Base-by-base conservation (phyloP, 495 filamentous ascomycete species). In the Ramalina peruviana region DNA sequence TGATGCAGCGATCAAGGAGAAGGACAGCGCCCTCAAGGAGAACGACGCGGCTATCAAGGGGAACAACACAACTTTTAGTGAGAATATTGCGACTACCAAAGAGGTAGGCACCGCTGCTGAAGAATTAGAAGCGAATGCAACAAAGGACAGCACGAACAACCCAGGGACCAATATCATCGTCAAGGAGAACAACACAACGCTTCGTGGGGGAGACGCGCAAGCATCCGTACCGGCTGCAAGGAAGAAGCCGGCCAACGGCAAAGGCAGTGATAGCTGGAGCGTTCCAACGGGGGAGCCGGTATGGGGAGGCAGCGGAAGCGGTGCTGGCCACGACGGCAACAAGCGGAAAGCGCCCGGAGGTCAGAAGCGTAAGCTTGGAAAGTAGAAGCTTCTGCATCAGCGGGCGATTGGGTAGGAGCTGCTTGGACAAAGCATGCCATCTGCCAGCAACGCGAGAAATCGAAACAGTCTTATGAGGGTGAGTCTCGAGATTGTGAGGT, bases 251-350 rank as follows among this genome's bases (percentile, higher is more conserved):
- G 26, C 17, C n/a, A 27, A 27, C 11, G 25, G 43, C 3, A 27
- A 27, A 45, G 43, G 43, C 43, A 36, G 30, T 16, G 45, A 48
- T 23, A 36, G n/a, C 45, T 48, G 45, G 45, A 15, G 45, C 21
- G 45, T 48, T 36, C 45, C 45, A 3, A 48, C 15, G 17, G 45
- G 45, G 6, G 45, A 48, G 21, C n/a, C 45, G 3, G 45, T 36
- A 30, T 48, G 45, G 45, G 45, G 45, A 17, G 30, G 15, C 9
- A 33, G 42, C 42, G 42, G 17, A 17, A 23, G 40, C 40, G 40
- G 40, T 23, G 15, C 17, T 41, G 40, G 40, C 21, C 7, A 23
- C 21, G 11, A 23, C 21, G 12, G 12, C 9, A 41, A 15, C 21
- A 23, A 17, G 16, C 17, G 21, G 40, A 41, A 41, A n/a, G 40